phyloP scores from a whole-genome alignment of 345 rosid species.

The Populus alba region DNA sequence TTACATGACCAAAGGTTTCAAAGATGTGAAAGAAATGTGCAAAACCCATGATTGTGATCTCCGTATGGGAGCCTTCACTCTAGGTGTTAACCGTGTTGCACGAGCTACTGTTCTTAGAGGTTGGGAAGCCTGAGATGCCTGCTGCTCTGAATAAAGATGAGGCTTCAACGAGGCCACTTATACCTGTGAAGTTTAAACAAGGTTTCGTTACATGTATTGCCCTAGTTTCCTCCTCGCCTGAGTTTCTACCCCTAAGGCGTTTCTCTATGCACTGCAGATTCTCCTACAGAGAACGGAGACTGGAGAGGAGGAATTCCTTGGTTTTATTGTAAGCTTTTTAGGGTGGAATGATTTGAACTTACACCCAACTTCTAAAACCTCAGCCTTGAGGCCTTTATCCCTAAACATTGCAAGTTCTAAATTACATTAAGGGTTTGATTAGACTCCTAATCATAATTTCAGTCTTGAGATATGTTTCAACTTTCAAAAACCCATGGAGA shows the following conservation, averaged over 20 bases:
- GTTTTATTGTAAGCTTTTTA: neutral
- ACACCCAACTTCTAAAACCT: no score
- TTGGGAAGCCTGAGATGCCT: constrained; percentile 71
- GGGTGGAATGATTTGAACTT: neutral
- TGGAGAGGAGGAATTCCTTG: neutral
- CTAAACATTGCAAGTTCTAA: no score
- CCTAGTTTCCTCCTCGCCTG: neutral
- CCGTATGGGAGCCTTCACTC: constrained; percentile 97
- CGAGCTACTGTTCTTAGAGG: constrained; percentile 85
- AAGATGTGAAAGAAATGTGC: constrained; percentile 83
- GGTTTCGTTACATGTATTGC: constrained; percentile 14
- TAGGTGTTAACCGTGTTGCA: constrained; percentile 93
- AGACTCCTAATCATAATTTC: no score
- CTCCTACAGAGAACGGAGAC: neutral
- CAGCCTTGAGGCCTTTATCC: no score
- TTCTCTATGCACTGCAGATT: neutral
- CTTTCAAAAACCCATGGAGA: no score
- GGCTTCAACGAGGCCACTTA: constrained; percentile 3
- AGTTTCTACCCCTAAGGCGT: neutral
- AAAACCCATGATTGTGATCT: constrained; percentile 75
- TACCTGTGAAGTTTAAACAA: constrained; percentile 6
- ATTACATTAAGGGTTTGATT: no score
- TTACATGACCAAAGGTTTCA: constrained; percentile 83
- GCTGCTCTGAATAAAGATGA: constrained; percentile 23
- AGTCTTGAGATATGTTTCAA: no score